Evolutionary conservation across 2,329 filamentous ascomycete species (phyloP), one percentile per base, ranked within the genome.

Genomic region (Diplodia sapinea): DNA sequence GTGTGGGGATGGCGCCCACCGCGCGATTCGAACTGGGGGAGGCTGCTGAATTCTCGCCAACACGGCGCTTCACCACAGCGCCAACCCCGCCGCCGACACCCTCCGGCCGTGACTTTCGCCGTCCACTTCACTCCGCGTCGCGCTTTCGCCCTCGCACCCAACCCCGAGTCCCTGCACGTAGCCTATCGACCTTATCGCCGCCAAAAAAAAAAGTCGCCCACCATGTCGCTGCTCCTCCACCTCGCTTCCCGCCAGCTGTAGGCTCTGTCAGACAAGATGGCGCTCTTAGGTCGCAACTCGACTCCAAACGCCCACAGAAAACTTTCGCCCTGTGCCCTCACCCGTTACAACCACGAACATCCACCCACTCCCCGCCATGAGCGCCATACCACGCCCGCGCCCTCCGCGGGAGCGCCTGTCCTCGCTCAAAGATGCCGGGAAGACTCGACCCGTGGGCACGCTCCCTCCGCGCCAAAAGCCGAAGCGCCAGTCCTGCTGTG

Each of bases 401-500:
- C 71, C 49, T 68, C 71, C 56, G 40, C 68, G 71, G 13, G 67
- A 68, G 33, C 76, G 74, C 56, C 73, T 78, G 47, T 66, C 68
- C n/a, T 72, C 72, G 31, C 70, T 77, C 59, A 73, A 73, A 49
- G 65, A 70, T 66, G 56, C 68, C 68, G 20, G 71, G 68, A 63
- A 72, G 68, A 59, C 67, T 68, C 65, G 69, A 49, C 36, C 70
- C 38, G 47, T 65, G 31, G 64, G 68, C 56, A 59, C 43, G 54
- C 59, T 61, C 23, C 51, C 36, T 33, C 65, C 54, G 26, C 65
- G 56, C 72, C 68, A 20, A 13, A 56, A 52, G 26, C 61, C 71
- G 69, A 55, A 72, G 71, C 15, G 70, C 71, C 36, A 56, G 67
- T 68, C 15, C 12, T 78, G 77, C 70, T 79, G 77, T 68, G 70